Evolutionary conservation across 1,284 basidiomycete genomes (phyloP), one percentile per base, ranked within the genome.

Genomic region (Bothia castanella): DNA sequence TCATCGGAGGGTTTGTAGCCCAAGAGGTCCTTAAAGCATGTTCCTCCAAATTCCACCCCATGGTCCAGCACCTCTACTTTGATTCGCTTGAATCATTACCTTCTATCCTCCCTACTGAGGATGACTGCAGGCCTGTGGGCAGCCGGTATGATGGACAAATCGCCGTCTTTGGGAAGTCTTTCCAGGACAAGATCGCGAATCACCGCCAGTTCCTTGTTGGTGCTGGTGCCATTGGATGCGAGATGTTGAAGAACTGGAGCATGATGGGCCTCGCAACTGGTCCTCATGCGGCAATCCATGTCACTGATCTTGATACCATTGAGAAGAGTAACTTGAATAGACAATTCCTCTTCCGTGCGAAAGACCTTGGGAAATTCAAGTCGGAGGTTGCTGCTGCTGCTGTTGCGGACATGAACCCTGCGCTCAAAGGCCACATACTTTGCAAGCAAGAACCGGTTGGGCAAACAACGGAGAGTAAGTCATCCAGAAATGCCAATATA

Each of bases 161-260:
- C 61, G 95, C 93, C 25, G 94, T 99, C 14, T 96, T 99, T 61
- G 97, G 97, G 17, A 89, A 83, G 67, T 69, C 73, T 2, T 99
- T 99, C 85, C 97, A 99, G 64, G 79, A 89, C 35, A 97, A 93
- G 77, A 88, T 99, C 53, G 80, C 84, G 47, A 90, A 92, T 66
- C 85, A 92, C 67, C 81, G 90, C 38, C 92, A 99, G 67, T 99
- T 99, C 81, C 80, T 99, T 27, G 97, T 99, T 46, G 97, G 97
- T 9, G 88, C 96, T 20, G 97, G 97, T 53, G 97, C 97, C 40
- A 99, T 99, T 68, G 97, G 97, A 21, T 99, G 97, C 67, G 97
- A 99, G 74, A 99, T 99, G 97, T 75, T 99, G 64, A 99, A 99
- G 79, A 99, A 99, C 72, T 99, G 97, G 97, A 89, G 91, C 62